Base-by-base conservation (phyloP, 192 early-diverging fungal species). In the Backusella macrospora region DNA sequence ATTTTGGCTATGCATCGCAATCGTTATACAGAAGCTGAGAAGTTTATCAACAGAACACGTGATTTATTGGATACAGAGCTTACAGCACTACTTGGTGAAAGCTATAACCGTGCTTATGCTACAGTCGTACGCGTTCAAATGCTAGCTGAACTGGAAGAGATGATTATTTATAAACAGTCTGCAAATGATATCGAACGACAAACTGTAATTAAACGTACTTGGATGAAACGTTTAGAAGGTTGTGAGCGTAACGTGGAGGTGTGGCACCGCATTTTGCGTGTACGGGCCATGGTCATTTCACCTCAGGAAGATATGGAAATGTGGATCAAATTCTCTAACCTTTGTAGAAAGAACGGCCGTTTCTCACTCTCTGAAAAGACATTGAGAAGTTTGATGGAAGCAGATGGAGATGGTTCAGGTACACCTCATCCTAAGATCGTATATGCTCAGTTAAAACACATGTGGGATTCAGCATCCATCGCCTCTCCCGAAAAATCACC, bases 141-240 rank as follows among this genome's bases (percentile, higher is more conserved):
- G 97, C 90, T 99, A 73, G 93, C 95, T 0, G 98, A 99, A 79
- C 79, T 99, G 65, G 98, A 99, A 78, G 98, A 99, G 80, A 95
- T 97, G 62, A 95, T 99, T 34, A 80, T 85, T 0, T 99, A 96
- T 78, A 96, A 96, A 74, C 90, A 92, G 52, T 82, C 87, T 10
- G 83, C 91, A 34, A 93, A 98, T 68, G 90, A 96, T 34, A 86
- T 89, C 0, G 91, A 98, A 67, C 83, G 91, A 18, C 86, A 89
- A 70, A 81, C 76, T 15, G 85, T 88, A 0, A 97, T 99, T 42
- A 82, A 93, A 42, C 86, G 87, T 29, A 95, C 96, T 0, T 99
- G 98, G 98, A 93, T 93, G 86, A 73, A 77, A 47, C 91, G 97
- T 40, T 80, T 99, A 49, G 86, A 90, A 72, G 95, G 96, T 1